Base-by-base conservation (phyloP, 441 rosid genomes). In the Jatropha multifida region DNA sequence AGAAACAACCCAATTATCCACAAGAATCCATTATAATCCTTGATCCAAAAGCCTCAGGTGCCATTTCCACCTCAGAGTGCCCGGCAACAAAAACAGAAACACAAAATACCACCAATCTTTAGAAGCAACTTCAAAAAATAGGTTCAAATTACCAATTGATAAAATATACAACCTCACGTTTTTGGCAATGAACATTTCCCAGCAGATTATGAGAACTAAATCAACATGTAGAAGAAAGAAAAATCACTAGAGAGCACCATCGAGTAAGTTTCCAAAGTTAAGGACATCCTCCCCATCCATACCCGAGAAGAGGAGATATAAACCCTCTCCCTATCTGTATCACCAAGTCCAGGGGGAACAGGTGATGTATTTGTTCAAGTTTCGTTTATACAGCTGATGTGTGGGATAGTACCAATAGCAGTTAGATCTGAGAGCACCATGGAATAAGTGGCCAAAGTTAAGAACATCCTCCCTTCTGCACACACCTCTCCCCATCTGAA, bases 11-110 rank as follows among this genome's bases (percentile, higher is more conserved):
- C 52, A 75, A 51, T 75, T 72, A 78, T 60, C 81, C 77, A 79
- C 46, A 74, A 63, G 42, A 70, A 76, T 51, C 72, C 68, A 79
- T 74, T 49, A 80, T 51, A 77, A 82, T 41, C 71, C 71, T 80
- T 72, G 74, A 80, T 76, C 79, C 77, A 75, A 71, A 69, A 65
- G 75, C 75, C 69, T 77, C 76, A 77, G 18, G 32, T n/a, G 55
- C 74, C 74, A 73, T 44, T 54, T 83, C 83, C 80, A 84, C 80
- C 84, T 74, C 84, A 77, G 72, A 48, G 65, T 63, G 75, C 72
- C 62, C 74, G 32, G 69, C 69, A 78, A 72, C 67, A 56, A 74
- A 71, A 20, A 44, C 48, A 79, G n/a, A 37, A 65, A 52, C 64
- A 79, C 77, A 67, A 82, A 73, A 55, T 65, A 76, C 60, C 76